Evolutionary conservation across 2,329 filamentous ascomycete species (phyloP).

Genomic region (Balansia obtecta): DNA sequence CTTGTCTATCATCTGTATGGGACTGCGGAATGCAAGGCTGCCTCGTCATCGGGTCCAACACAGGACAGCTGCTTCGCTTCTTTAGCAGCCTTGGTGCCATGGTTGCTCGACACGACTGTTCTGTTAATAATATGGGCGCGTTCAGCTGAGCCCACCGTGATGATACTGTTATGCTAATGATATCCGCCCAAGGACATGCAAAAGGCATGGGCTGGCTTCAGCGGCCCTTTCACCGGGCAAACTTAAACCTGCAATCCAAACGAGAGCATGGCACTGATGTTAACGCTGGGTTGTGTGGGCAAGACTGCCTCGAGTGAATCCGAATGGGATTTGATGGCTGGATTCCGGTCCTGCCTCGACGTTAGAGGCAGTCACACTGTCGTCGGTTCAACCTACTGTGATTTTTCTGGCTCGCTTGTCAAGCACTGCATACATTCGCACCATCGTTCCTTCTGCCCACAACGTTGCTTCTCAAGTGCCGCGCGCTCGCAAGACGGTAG

Average conservation of each 20-base stretch:
- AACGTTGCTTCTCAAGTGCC: neutral
- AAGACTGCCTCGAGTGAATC: neutral
- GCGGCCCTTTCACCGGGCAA: neutral
- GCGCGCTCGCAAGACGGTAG: neutral
- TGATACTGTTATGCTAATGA: neutral
- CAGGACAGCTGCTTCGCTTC: constrained; percentile 16
- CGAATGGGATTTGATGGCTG: neutral
- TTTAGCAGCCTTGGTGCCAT: constrained; percentile 17
- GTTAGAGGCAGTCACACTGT: neutral
- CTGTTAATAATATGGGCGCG: neutral
- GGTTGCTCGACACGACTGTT: neutral
- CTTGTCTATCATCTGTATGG: neutral
- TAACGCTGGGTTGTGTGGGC: neutral
- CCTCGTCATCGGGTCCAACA: constrained; percentile 8
- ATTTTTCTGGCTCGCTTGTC: neutral
- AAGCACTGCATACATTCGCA: neutral
- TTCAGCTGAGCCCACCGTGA: neutral
- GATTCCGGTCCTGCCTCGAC: neutral
- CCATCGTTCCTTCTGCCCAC: neutral
- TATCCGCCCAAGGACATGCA: neutral
- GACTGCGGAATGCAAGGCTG: neutral
- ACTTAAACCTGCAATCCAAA: neutral
- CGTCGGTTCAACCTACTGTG: neutral
- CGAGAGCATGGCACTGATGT: constrained; percentile 1
- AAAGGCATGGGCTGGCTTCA: neutral